These are phyloP conservation scores for Starmerella gropengiesseri DNA, from an alignment of 805 yeast genomes.

Conservation along the genomic window DNA sequence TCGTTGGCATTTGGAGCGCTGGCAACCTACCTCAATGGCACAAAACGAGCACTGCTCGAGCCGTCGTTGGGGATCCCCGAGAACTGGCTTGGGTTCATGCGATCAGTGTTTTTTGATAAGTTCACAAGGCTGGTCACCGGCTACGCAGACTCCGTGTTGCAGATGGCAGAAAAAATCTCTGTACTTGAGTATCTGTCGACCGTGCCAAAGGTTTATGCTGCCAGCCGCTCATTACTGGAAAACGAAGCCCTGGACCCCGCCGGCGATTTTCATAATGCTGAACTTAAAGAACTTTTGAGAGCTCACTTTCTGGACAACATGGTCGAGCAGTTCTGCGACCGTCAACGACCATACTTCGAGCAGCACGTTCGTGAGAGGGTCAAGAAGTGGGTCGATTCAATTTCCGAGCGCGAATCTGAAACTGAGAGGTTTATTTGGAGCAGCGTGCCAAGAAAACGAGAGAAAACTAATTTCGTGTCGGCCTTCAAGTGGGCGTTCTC, in stretches of 20 bases:
- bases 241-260: slow-evolving; percentile 5
- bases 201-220: slow-evolving; percentile 9
- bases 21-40: slow-evolving; percentile 2
- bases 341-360: slow-evolving; percentile 21
- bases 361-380: slow-evolving; percentile 27
- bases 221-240: slow-evolving; percentile 2
- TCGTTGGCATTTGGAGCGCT: slow-evolving; percentile 1
- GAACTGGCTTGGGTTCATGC: slow-evolving; percentile 1
- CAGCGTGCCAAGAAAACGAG: slow-evolving; percentile 36
- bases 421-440: slow-evolving; percentile 40
- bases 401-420: slow-evolving; percentile 38
- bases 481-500: slow-evolving; percentile 34
- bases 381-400: slow-evolving; percentile 26
- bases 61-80: slow-evolving; percentile 5
- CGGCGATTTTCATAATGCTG: background rate
- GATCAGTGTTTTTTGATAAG: slow-evolving; percentile 1
- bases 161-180: slow-evolving; percentile 2
- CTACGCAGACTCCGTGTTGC: slow-evolving; percentile 5
- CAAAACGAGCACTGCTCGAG: background rate
- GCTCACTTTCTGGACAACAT: slow-evolving; percentile 9
- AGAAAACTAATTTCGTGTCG: slow-evolving; percentile 42
- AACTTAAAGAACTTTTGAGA: slow-evolving; percentile 2
- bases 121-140: slow-evolving; percentile 3
- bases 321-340: slow-evolving; percentile 17
- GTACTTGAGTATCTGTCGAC: slow-evolving; percentile 15